Evolutionary conservation across 768 basidiomycete species (phyloP).

Genomic region (Strobilomyces dryophilus): DNA sequence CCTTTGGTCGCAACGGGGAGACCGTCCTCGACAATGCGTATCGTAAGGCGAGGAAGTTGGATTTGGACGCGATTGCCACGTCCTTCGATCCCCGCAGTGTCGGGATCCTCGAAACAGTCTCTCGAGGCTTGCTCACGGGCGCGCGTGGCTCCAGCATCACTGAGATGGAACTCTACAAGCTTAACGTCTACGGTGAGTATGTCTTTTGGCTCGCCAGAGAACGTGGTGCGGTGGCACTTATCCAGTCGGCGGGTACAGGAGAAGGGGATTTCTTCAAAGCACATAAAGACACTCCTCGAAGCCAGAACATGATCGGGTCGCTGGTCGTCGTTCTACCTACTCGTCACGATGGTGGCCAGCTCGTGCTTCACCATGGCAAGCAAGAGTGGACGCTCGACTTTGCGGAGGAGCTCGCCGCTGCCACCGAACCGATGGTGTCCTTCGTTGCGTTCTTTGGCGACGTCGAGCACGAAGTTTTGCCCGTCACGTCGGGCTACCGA

Average conservation of each 20-base stretch:
- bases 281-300: conserved; percentile 33
- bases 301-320: conserved; percentile 44
- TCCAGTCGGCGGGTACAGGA: neutral
- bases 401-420: neutral
- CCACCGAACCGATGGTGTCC: conserved; percentile 8
- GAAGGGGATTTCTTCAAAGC: conserved; percentile 7
- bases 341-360: conserved; percentile 9
- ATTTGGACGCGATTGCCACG: neutral
- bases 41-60: neutral
- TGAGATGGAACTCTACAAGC: neutral
- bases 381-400: conserved; percentile 6
- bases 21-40: neutral
- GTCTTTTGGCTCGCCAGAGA: conserved; percentile 1
- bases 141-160: too few relatives aligned
- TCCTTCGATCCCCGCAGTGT: neutral
- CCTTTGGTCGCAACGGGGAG: neutral
- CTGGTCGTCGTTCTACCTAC: conserved; percentile 50
- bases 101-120: neutral
- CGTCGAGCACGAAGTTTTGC: conserved; percentile 41
- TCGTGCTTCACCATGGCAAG: conserved; percentile 3
- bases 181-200: neutral
- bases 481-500: conserved; percentile 38
- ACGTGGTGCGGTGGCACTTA: neutral
- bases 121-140: neutral
- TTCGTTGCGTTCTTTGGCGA: conserved; percentile 42